Base-by-base conservation (phyloP, 2,329 filamentous ascomycete species). In the Aspergillus hortae region DNA sequence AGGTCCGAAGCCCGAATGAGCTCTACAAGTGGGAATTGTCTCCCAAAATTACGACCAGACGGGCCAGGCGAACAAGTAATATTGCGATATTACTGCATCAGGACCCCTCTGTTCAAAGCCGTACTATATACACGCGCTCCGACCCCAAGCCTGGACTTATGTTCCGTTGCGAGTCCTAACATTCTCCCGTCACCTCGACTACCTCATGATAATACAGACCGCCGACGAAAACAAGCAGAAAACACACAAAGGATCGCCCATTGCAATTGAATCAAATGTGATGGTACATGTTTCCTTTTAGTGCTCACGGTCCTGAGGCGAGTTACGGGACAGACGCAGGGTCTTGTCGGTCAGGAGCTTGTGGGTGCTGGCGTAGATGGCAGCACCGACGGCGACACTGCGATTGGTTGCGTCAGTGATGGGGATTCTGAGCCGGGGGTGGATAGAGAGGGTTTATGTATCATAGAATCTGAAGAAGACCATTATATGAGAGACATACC, bases 301-400 rank as follows among this genome's bases (percentile, higher is more conserved):
- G 64, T 71, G 64, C 53, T 67, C 63, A 60, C 60, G 69, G 57
- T 69, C 68, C 65, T 74, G 66, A 50, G 70, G 72, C 71, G 79
- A 80, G 76, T 90, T 86, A 70, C 91, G 87, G 73, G 79, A 80
- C 64, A 97, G 85, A 71, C 94, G 90, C 67, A 99, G 88, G 66
- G 88, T 95, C 83, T 92, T 92, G 81, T 99, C 94, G 65, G 87
- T 85, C 58, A 84, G 72, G 70, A 99, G 84, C 80, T 97, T 96
- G 72, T 87, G 86, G 70, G 74, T 70, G 76, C 88, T 79, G 54
- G 92, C 94, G 83, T 95, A 97, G 71, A 79, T 73, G 66, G 89
- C 94, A 64, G 90, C 90, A 69, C 80, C 75, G 61, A 97, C 72
- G 68, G 92, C 84, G 66, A 84, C 75, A 63, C 81, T 84, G 63